Conservation (phyloP, 805 yeast genomes). For the Yarrowia osloensis region DNA sequence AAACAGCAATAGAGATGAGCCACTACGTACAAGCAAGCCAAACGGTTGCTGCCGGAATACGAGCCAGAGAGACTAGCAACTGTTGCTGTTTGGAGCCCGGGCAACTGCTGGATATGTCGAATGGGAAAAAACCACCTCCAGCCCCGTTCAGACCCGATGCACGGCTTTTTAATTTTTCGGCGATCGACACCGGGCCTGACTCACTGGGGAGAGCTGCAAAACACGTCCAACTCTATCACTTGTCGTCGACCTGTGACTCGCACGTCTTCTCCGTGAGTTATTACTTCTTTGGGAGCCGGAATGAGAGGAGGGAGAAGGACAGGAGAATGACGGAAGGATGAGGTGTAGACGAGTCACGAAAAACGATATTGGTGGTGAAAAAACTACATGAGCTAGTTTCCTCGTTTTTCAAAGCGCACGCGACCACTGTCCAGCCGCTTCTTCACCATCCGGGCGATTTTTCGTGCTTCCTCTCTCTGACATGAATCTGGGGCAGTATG, state of each 20-base stretch:
- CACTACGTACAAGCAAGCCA: not conserved
- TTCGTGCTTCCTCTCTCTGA: too few relatives aligned
- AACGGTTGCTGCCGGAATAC: not conserved
- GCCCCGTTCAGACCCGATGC: too few relatives aligned
- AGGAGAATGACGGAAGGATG: too few relatives aligned
- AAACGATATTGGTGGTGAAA: too few relatives aligned
- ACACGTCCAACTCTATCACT: not conserved
- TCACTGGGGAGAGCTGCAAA: not conserved
- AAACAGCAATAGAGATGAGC: not conserved
- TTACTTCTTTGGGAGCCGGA: slow-evolving; percentile 1
- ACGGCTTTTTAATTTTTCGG: too few relatives aligned
- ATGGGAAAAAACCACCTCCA: too few relatives aligned
- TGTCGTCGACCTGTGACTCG: slow-evolving; percentile 3
- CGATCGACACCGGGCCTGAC: not conserved
- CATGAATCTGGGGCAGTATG: too few relatives aligned
- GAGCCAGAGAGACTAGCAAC: not conserved
- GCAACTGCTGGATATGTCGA: too few relatives aligned
- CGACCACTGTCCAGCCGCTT: too few relatives aligned
- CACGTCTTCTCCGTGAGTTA: not conserved
- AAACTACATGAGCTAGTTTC: too few relatives aligned
- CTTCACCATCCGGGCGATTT: not conserved
- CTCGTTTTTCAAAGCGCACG: too few relatives aligned
- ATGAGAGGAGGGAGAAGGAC: not conserved
- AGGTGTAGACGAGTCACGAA: too few relatives aligned
- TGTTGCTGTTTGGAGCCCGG: not conserved